These are phyloP conservation scores for Incumbomyces lentus DNA, from an alignment of 2,329 filamentous ascomycete genomes.

Conservation along the genomic window DNA sequence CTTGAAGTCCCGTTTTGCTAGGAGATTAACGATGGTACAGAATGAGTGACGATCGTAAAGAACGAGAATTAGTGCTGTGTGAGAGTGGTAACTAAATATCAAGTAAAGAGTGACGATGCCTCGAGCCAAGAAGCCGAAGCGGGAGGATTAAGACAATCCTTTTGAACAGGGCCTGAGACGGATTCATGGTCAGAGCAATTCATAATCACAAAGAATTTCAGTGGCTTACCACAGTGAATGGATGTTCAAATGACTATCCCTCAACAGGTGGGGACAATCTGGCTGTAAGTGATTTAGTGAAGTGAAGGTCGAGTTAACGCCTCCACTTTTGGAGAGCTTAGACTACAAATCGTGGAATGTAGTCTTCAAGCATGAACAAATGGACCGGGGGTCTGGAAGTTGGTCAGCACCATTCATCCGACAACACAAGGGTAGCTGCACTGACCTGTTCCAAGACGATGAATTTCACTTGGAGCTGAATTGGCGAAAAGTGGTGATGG, in stretches of 20 bases:
- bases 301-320: constrained; percentile 38
- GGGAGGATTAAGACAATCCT: not conserved
- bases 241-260: constrained; percentile 14
- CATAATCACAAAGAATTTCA: not conserved
- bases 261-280: constrained; percentile 11
- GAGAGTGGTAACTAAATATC: constrained; percentile 10
- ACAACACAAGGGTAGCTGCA: constrained; percentile 7
- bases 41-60: constrained; percentile 20
- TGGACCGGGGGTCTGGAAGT: constrained; percentile 10
- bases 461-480: not conserved
- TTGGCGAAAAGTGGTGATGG: not conserved
- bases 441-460: constrained; percentile 11
- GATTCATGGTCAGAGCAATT: constrained; percentile 4
- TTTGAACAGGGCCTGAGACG: not conserved
- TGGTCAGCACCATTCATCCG: constrained; percentile 8
- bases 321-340: constrained; percentile 30
- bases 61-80: constrained; percentile 6
- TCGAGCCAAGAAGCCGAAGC: constrained; percentile 4
- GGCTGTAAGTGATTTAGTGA: constrained; percentile 20
- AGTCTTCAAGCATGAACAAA: constrained; percentile 23
- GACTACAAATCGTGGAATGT: constrained; percentile 24
- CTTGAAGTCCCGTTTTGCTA: constrained; percentile 1
- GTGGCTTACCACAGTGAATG: constrained; percentile 6
- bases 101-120: constrained; percentile 19
- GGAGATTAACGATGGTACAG: constrained; percentile 13